Conservation (phyloP, 495 filamentous ascomycete species). For the Cairneyella variabilis region DNA sequence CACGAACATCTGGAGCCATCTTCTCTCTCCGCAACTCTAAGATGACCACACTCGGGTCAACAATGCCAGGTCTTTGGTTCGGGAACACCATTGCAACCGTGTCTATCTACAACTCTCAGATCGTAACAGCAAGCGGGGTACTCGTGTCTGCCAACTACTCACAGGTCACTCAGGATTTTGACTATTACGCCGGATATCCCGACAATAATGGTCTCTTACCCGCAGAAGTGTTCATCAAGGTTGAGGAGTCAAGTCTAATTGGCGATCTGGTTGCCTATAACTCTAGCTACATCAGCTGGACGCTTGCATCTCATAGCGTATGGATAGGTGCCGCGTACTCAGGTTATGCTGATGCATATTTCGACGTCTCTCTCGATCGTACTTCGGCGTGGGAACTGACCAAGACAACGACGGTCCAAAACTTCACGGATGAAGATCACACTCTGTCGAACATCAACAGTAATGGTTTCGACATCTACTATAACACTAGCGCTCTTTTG, state of each 20-base stretch:
- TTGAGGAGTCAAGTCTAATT: slow-evolving; percentile 3
- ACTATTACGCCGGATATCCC: slow-evolving; percentile 13
- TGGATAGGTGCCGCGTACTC: slow-evolving; percentile 12
- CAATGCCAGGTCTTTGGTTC: slow-evolving; percentile 14
- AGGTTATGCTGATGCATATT: slow-evolving; percentile 7
- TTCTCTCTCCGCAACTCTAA: slow-evolving; percentile 3
- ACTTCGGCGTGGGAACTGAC: slow-evolving; percentile 11
- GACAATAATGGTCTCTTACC: slow-evolving; percentile 5
- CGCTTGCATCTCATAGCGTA: neutral
- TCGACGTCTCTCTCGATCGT: slow-evolving; percentile 3
- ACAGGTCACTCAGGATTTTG: slow-evolving; percentile 18
- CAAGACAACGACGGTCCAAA: slow-evolving; percentile 2
- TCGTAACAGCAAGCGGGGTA: slow-evolving; percentile 4
- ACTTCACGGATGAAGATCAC: slow-evolving; percentile 4
- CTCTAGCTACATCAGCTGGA: slow-evolving; percentile 4
- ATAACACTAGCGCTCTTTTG: slow-evolving; percentile 1
- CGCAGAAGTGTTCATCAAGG: neutral
- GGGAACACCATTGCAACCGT: slow-evolving; percentile 9
- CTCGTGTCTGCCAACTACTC: slow-evolving; percentile 12
- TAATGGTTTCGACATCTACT: slow-evolving; percentile 9
- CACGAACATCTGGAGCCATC: slow-evolving; percentile 1
- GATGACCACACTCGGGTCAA: neutral
- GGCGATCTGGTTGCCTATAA: slow-evolving; percentile 14
- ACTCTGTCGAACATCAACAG: slow-evolving; percentile 6
- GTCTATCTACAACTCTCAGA: neutral